Evolutionary conservation across 2,329 filamentous ascomycete genomes (phyloP), one percentile per base, ranked within the genome.

Genomic region (Emergomyces pasteurianus): DNA sequence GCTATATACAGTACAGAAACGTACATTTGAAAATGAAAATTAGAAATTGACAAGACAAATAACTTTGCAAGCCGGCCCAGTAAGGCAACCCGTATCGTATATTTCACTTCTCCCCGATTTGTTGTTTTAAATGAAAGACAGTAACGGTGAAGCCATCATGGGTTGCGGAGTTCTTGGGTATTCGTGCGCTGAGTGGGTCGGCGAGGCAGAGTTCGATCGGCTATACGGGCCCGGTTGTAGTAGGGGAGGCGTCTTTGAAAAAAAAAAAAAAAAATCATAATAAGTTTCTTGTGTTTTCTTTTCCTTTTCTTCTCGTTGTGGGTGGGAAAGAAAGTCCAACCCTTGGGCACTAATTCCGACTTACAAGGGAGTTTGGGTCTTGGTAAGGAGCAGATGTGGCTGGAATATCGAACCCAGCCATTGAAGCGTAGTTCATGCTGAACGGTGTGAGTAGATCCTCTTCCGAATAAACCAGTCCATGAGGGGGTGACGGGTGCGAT

Each of bases 351-450:
- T 46, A 57, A 16, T 57, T 57, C 54, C 54, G 54, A 57, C 54
- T 57, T 57, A 57, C 54, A 46, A 43, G 36, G 40, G 54, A 46
- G 40, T 57, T 57, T 57, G 71, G 67, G 55, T 76, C 73, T 43
- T 71, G 63, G 61, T 74, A 71, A 26, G 74, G 66, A 52, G 75
- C 70, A 31, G 67, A 60, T 40, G 69, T 66, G 55, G 70, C 71
- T 31, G 72, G 68, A 40, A 83, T 75, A 60, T 84, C 81, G 64
- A 83, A 81, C 53, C 79, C 80, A 61, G 77, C 79, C 77, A 85
- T 81, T 9, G 81, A 79, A 26, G 81, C 80, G 69, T 84, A 86
- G 71, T 80, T 83, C 73, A 84, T 80, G 67, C 79, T 80, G 70
- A 85, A 84, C 0, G 82, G 82, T 68, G 79, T 82, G 60, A 83